Evolutionary conservation across 2,329 filamentous ascomycete species (phyloP), one percentile per base, ranked within the genome.

Genomic region (Madurella fahalii): DNA sequence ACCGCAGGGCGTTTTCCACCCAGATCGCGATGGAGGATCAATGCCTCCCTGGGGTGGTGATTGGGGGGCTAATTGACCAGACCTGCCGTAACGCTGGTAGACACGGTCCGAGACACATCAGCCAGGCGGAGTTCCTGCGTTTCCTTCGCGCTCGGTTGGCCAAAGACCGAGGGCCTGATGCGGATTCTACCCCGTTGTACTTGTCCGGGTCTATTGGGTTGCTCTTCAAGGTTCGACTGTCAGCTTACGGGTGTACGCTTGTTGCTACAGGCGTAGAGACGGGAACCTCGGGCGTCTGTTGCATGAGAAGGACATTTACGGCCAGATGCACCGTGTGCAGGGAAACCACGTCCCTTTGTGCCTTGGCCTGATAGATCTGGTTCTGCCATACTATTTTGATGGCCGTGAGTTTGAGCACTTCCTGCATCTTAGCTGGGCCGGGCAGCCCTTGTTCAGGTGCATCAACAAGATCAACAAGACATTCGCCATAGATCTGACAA

Each of bases 231-330:
- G 40, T 75, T 5, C 55, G 67, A 8, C 58, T 74, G 1, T 65
- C 66, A 2, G 64, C 64, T 1, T 51, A 69, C 34, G 66, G 70
- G 40, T 75, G 74, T 46, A 72, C 67, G 43, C 61, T 74, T 17
- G 65, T 74, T 2, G 70, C 70, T 12, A 75, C 75, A 59, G 71
- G 69, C 5, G 62, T 74, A 13, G 64, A 73, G 59, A 39, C 18
- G 0, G 8, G 49, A 5, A 70, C 46, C 30, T 53, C 1, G 17
- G 2, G 5, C 47, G 49, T 31, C 58, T 74, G 2, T 59, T 51
- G 16, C 56, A 71, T 47, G 65, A 74, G 51, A 61, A 65, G 8
- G 25, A 64, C 8, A 56, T 73, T 0, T 74, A 74, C 52, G 42
- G 63, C 46, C 53, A 52, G 17, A 52, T 73, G 9, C 20, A 25